Base-by-base conservation (phyloP, 2,329 filamentous ascomycete species). In the Zalaria sp. region DNA sequence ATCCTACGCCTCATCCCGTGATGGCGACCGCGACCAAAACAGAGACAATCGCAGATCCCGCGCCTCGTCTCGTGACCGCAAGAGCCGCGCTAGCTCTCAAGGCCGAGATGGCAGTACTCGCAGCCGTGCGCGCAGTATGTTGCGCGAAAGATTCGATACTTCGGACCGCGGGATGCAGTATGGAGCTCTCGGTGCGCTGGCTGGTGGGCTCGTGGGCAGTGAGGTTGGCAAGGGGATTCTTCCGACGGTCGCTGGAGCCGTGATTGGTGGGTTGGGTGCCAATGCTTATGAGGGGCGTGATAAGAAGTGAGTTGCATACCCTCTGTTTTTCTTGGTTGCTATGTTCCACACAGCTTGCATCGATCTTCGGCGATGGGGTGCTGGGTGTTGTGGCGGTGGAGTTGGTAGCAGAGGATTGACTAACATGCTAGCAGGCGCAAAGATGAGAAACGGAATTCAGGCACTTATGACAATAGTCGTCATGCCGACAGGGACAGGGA, bases 251-350 rank as follows among this genome's bases (percentile, higher is more conserved):
- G 40, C 54, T 18, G 55, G 52, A 29, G 51, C 49, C 36, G 46
- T 49, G 31, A 42, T 55, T 34, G 54, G 55, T 41, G 53, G 51
- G 37, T 38, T 53, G 18, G 49, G 49, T 38, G 56, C 53, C 51
- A 54, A 56, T 41, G 47, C 46, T 34, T 51, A 50, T 42, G 51
- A 54, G 52, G 51, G 50, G 41, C 52, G 53, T 42, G 48, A 54
- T 46, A 52, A 51, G 51, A 18, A 18, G 18, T 18, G 18, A 18
- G 18, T 18, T 18, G 18, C 18, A 18, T 18, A 18, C 18, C 18
- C 18, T 18, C 18, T 18, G 18, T 18, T 18, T 18, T 18, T 18
- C 18, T 18, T 18, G 18, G 18, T 18, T 18, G 18, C 18, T 18
- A 18, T 18, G 18, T 18, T 18, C 18, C 18, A 18, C 18, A 18